Conservation (phyloP, 116 monocot species). For the Phalaenopsis hybrid region DNA sequence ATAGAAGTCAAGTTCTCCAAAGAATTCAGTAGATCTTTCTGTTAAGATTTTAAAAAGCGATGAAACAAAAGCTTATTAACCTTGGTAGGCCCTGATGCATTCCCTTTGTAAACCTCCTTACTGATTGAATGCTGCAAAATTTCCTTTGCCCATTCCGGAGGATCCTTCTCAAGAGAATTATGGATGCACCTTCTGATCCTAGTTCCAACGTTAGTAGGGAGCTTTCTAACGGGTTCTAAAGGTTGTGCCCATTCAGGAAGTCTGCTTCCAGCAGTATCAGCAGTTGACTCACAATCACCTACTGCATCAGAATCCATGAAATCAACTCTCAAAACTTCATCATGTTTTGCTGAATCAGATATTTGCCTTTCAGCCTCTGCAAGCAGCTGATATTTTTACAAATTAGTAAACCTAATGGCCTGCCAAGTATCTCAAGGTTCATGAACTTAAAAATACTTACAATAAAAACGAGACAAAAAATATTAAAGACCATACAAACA, state of each 20-base stretch:
- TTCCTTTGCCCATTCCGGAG: slow-evolving; percentile 93
- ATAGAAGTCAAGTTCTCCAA: neutral
- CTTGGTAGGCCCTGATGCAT: slow-evolving; percentile 99
- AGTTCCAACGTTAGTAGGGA: slow-evolving; percentile 98
- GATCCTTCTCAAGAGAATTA: slow-evolving; percentile 64
- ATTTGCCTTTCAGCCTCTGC: slow-evolving; percentile 85
- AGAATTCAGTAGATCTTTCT: neutral
- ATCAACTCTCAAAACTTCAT: slow-evolving; percentile 35
- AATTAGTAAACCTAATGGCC: slow-evolving; percentile 18
- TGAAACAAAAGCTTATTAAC: slow-evolving; percentile 22
- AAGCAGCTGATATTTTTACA: slow-evolving; percentile 72
- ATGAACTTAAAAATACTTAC: neutral
- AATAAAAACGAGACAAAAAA: neutral
- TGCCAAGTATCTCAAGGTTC: neutral
- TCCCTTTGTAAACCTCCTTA: slow-evolving; percentile 96
- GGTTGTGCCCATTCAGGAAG: slow-evolving; percentile 86
- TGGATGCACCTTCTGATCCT: slow-evolving; percentile 90
- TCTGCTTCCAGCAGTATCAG: slow-evolving; percentile 12
- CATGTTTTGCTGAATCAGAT: slow-evolving; percentile 30
- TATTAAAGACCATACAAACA: neutral
- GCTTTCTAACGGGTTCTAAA: slow-evolving; percentile 83
- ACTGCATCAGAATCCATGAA: slow-evolving; percentile 42
- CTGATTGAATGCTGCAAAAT: slow-evolving; percentile 88
- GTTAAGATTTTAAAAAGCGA: slow-evolving; percentile 1
- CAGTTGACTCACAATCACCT: slow-evolving; percentile 22